These are phyloP conservation scores for Austroboletus eburneus DNA, from an alignment of 768 basidiomycete species.

Conservation along the genomic window DNA sequence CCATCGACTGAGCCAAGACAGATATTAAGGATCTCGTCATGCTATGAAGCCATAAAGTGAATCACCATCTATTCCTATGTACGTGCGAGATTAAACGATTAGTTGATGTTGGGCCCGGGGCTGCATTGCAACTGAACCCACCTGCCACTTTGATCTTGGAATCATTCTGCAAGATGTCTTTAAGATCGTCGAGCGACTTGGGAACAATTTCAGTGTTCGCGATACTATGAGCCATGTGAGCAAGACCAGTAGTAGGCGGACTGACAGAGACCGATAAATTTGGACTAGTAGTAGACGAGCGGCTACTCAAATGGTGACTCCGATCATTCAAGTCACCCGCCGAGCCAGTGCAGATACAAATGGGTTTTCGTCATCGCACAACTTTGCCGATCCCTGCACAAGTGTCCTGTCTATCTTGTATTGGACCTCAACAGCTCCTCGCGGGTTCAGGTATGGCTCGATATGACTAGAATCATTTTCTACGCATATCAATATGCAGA, in stretches of 20 bases:
- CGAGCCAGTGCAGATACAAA: too few relatives aligned
- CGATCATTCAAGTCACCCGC: too few relatives aligned
- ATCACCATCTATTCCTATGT: constrained; percentile 65
- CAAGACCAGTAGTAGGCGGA: too few relatives aligned
- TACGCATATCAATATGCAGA: constrained; percentile 32
- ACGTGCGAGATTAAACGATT: constrained; percentile 1
- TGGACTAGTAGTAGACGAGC: too few relatives aligned
- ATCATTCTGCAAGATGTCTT: constrained; percentile 51
- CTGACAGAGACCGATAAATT: too few relatives aligned
- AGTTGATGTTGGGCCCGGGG: not conserved
- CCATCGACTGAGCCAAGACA: constrained; percentile 75
- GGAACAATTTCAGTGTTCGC: constrained; percentile 36
- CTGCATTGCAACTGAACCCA: constrained; percentile 42
- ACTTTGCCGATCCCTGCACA: constrained; percentile 44
- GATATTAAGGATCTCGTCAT: constrained; percentile 6
- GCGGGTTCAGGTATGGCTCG: constrained; percentile 55
- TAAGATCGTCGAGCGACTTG: constrained; percentile 54
- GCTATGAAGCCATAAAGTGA: constrained; percentile 4
- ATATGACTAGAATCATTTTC: not conserved
- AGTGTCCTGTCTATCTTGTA: constrained; percentile 51
- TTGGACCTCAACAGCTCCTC: constrained; percentile 45
- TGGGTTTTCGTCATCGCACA: constrained; percentile 11
- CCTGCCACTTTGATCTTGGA: constrained; percentile 93
- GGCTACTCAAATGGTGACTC: too few relatives aligned
- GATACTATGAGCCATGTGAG: too few relatives aligned